Base-by-base conservation (phyloP, 306 rosid genomes). In the peach (Prunus persica) region DNA sequence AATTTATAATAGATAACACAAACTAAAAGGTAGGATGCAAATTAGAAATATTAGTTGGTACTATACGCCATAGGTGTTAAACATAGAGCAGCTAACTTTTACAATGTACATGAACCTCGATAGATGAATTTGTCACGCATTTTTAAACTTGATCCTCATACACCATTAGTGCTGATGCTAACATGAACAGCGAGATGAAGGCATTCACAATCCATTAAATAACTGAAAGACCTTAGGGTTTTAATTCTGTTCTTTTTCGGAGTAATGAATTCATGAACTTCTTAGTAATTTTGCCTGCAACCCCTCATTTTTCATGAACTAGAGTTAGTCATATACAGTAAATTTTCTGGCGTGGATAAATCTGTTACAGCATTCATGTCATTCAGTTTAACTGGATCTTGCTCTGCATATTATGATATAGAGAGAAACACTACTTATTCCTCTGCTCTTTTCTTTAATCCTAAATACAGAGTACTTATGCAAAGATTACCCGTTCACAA, bases 401-500 rank as follows among this genome's bases (percentile, higher is more conserved):
- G 43, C 25, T 16, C 24, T n/a, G 60, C 4, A 16, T 11, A 24
- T 22, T 60, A 30, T 60, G 65, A 60, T 25, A 58, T 52, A 64
- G 73, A 71, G 14, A 8, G 55, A 67, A 56, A 64, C 74, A 52
- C 61, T 71, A 63, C 65, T 74, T 67, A 56, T 65, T 65, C 6
- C 34, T 56, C 47, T 62, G 56, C 18, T 47, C 34, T 68, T 54
- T 47, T 67, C 25, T 50, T n/a, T 78, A 65, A 64, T 73, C 50
- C 18, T 30, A 60, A 70, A 79, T 76, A 80, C 87, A 95, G 98
- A 79, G 84, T 76, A 90, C 95, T 52, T 95, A 95, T 86, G 93
- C 92, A 19, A 95, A 89, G 89, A 89, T 95, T 78, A 96, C 86
- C 74, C 84, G 91, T 75, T 78, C 89, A 46, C 97, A 92, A 92